phyloP scores from a whole-genome alignment of 768 basidiomycete species.

The Tylopilus plumbeoviolaceoides region DNA sequence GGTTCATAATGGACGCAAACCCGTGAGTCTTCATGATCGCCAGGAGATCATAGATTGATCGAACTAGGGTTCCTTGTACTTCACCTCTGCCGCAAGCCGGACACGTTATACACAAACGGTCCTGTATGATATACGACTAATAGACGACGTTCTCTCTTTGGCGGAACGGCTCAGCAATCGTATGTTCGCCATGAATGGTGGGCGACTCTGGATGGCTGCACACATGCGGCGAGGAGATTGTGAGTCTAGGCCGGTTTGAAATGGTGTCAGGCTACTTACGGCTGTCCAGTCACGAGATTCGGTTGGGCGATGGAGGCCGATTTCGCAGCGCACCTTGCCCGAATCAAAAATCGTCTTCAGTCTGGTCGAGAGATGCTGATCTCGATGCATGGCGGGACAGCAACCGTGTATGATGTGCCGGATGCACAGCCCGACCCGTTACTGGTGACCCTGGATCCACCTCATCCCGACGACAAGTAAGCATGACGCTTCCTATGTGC shows the following conservation, averaged over 20 bases:
- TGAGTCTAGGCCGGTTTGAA: conserved; percentile 14
- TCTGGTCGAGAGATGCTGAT: conserved; percentile 15
- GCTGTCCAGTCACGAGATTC: conserved; percentile 20
- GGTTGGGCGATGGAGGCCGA: conserved; percentile 34
- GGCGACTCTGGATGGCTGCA: conserved; percentile 40
- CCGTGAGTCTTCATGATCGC: conserved; percentile 22
- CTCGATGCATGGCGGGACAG: conserved; percentile 19
- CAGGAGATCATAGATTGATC: neutral
- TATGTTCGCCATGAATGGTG: conserved; percentile 27
- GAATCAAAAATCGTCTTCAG: conserved; percentile 27
- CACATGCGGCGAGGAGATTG: conserved; percentile 46
- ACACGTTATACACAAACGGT: conserved; percentile 29
- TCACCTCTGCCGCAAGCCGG: conserved; percentile 30
- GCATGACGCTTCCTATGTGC: neutral
- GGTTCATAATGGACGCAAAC: conserved; percentile 35
- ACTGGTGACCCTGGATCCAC: conserved; percentile 24
- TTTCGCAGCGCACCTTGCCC: conserved; percentile 31
- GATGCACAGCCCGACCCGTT: conserved; percentile 13
- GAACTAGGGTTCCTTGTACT: conserved; percentile 31
- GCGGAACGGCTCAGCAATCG: conserved; percentile 30
- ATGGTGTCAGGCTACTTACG: neutral
- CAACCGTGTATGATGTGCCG: conserved; percentile 21
- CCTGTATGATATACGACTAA: conserved; percentile 28
- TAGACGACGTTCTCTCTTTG: conserved; percentile 24
- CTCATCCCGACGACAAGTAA: conserved; percentile 22